phyloP scores from a whole-genome alignment of 129 eudicot genomes.

The Deinandra increscens region DNA sequence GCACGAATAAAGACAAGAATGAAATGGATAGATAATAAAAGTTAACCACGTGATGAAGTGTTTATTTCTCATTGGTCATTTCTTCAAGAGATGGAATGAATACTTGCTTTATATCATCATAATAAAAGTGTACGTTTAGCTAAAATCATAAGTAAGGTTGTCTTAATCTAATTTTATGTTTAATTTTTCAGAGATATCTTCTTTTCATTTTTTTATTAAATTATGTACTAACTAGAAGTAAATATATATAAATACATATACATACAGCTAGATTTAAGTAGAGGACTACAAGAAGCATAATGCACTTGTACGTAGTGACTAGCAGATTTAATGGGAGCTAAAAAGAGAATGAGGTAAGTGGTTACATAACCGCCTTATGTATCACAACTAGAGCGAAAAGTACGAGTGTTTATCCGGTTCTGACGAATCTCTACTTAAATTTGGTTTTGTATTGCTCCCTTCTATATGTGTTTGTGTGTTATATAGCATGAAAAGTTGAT shows the following conservation, averaged over 20 bases:
- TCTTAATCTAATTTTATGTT: neutral
- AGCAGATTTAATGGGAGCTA: no score
- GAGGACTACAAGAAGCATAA: no score
- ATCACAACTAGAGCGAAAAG: no score
- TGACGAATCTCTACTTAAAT: no score
- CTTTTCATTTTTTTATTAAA: neutral
- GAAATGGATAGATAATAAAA: neutral
- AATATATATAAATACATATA: neutral
- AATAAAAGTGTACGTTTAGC: neutral
- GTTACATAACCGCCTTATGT: no score
- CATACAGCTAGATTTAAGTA: neutral
- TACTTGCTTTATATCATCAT: neutral
- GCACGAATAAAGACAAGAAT: neutral
- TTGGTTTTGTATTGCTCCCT: no score
- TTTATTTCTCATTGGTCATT: neutral
- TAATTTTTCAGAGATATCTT: neutral
- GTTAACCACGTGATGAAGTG: neutral
- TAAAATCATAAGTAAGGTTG: neutral
- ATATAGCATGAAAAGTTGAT: neutral
- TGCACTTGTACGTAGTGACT: no score
- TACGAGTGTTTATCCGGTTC: no score
- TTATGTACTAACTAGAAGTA: neutral
- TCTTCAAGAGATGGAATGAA: neutral
- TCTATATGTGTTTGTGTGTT: no score
- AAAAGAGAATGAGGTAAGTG: no score